Evolutionary conservation across 78 protist species (phyloP).

Genomic region (Mastigamoeba balamuthi): DNA sequence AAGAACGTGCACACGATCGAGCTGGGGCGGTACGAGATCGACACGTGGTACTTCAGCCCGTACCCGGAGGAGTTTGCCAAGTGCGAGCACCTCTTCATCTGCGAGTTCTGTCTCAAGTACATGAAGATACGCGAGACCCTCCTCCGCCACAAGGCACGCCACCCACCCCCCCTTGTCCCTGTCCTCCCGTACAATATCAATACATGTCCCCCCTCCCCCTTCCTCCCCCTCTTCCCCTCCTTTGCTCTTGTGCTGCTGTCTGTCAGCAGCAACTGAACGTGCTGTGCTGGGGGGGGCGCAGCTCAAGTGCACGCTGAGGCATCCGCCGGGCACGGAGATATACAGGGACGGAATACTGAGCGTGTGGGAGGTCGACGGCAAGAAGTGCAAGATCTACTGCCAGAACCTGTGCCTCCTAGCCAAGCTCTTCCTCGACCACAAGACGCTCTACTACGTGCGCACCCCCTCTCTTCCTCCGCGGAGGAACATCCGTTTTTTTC

Average conservation of each 20-base stretch:
- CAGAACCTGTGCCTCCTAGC: slow-evolving; percentile 88
- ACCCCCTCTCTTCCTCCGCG: no score
- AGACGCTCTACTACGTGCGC: slow-evolving; percentile 80
- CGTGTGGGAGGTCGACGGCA: slow-evolving; percentile 88
- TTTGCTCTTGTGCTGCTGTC: neutral
- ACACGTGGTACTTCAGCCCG: slow-evolving; percentile 92
- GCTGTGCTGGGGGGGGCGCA: neutral
- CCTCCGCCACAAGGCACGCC: slow-evolving; percentile 44
- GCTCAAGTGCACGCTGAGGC: slow-evolving; percentile 60
- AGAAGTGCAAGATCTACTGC: slow-evolving; percentile 75
- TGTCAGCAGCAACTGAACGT: no score
- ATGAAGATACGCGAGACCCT: slow-evolving; percentile 60
- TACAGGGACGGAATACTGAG: slow-evolving; percentile 60
- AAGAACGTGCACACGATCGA: slow-evolving; percentile 78
- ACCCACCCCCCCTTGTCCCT: no score
- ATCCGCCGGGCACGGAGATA: slow-evolving; percentile 94
- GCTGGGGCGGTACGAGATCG: slow-evolving; percentile 73
- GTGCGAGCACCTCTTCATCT: slow-evolving; percentile 61
- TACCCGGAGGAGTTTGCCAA: slow-evolving; percentile 82
- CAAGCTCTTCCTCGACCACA: slow-evolving; percentile 92
- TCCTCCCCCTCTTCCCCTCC: neutral
- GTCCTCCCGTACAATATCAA: no score
- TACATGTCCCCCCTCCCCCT: no score
- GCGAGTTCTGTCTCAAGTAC: slow-evolving; percentile 88
- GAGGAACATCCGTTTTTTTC: no score